Conservation (phyloP, 164 flowering plant species). For the Platanus orientalis region DNA sequence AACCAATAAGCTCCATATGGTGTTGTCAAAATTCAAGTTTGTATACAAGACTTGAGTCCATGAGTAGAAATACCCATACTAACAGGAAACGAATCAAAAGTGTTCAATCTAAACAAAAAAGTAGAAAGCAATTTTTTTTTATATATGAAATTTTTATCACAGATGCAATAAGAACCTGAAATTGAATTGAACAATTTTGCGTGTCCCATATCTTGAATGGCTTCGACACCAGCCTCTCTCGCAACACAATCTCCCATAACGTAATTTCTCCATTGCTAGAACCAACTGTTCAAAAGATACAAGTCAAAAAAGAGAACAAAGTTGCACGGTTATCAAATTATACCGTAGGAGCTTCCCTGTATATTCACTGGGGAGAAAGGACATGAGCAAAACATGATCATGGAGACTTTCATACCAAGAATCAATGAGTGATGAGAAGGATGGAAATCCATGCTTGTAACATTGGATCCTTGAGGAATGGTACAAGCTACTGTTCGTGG, state of each 20-base stretch:
- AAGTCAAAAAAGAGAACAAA: constrained; percentile 9
- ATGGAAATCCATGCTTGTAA: constrained; percentile 91
- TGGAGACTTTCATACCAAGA: too few relatives aligned
- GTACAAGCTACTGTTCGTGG: constrained; percentile 67
- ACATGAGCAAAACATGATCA: not conserved
- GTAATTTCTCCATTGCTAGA: constrained; percentile 62
- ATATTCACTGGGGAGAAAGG: not conserved
- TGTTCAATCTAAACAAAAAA: too few relatives aligned
- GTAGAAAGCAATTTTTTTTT: not conserved
- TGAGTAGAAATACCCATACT: not conserved
- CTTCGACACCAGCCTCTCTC: constrained; percentile 63
- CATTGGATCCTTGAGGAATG: constrained; percentile 68
- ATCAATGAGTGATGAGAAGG: constrained; percentile 72
- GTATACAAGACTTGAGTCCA: not conserved
- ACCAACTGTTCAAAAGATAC: constrained; percentile 49
- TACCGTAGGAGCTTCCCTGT: not conserved
- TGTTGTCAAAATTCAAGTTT: not conserved
- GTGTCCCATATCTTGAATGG: constrained; percentile 76
- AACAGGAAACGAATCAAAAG: too few relatives aligned
- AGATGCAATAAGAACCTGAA: constrained; percentile 49
- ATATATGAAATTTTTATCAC: not conserved
- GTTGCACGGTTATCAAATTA: not conserved
- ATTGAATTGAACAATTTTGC: constrained; percentile 35
- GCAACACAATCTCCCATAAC: constrained; percentile 67
- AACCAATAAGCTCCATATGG: not conserved